Evolutionary conservation across 345 rosid genomes (phyloP).

Genomic region (rapeseed (Brassica napus)): Da-Ae NC_063447.1:29185501-29186000

Average conservation of each 20-base stretch:
- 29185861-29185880: constrained; percentile 39
- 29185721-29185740: constrained; percentile 46
- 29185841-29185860: not conserved
- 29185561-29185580: constrained; percentile 25
- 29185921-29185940: constrained; percentile 46
- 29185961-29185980: constrained; percentile 46
- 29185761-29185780: constrained; percentile 1
- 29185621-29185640: constrained; percentile 28
- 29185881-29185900: constrained; percentile 48
- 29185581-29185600: constrained; percentile 20
- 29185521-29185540: constrained; percentile 23
- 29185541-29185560: constrained; percentile 25
- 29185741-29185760: constrained; percentile 30
- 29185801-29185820: not conserved
- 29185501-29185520: not conserved
- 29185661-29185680: not conserved
- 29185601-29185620: constrained; percentile 39
- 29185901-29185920: constrained; percentile 47
- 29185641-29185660: constrained; percentile 36
- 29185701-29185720: constrained; percentile 44
- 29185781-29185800: constrained; percentile 9
- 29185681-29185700: constrained; percentile 36
- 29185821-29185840: not conserved
- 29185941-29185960: constrained; percentile 41
- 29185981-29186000: not conserved